Evolutionary conservation across 371 early-diverging fungal genomes (phyloP).

Genomic region (Mucor piriformis): DNA sequence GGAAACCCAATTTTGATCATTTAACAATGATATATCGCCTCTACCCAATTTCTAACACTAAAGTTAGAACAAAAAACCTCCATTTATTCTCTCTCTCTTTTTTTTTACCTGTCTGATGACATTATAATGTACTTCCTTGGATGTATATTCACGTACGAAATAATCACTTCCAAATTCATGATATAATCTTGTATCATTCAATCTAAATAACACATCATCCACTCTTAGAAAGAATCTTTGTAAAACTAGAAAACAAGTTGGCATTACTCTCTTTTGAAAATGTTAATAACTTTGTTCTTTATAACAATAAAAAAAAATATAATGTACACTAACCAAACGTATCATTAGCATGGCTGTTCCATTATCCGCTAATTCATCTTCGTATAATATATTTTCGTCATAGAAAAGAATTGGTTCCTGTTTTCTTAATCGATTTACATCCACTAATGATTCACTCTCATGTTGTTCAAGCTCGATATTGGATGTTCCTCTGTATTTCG

Average conservation of each 20-base stretch:
- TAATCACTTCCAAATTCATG: slow-evolving; percentile 76
- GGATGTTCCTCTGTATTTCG: slow-evolving; percentile 74
- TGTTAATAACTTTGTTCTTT: background rate
- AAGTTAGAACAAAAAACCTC: background rate
- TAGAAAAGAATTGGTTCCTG: slow-evolving; percentile 91
- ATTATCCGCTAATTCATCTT: slow-evolving; percentile 96
- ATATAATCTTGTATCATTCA: slow-evolving; percentile 87
- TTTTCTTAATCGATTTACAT: slow-evolving; percentile 72
- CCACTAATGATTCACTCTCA: slow-evolving; percentile 51
- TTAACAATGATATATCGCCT: slow-evolving; percentile 68
- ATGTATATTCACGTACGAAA: slow-evolving; percentile 76
- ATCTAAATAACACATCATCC: slow-evolving; percentile 89
- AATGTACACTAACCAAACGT: slow-evolving; percentile 67
- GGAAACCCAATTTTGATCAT: slow-evolving; percentile 79
- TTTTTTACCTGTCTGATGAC: slow-evolving; percentile 49
- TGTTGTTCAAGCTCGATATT: slow-evolving; percentile 18
- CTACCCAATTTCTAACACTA: slow-evolving; percentile 44
- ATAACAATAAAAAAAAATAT: background rate
- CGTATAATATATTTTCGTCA: slow-evolving; percentile 88
- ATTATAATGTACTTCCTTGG: slow-evolving; percentile 64
- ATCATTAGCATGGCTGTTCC: slow-evolving; percentile 82
- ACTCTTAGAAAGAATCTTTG: slow-evolving; percentile 89
- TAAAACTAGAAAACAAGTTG: slow-evolving; percentile 85
- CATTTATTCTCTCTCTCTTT: slow-evolving; percentile 8
- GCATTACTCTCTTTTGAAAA: slow-evolving; percentile 83